Base-by-base conservation (phyloP, 345 rosid species). In the Moricandia moricandioides region DNA sequence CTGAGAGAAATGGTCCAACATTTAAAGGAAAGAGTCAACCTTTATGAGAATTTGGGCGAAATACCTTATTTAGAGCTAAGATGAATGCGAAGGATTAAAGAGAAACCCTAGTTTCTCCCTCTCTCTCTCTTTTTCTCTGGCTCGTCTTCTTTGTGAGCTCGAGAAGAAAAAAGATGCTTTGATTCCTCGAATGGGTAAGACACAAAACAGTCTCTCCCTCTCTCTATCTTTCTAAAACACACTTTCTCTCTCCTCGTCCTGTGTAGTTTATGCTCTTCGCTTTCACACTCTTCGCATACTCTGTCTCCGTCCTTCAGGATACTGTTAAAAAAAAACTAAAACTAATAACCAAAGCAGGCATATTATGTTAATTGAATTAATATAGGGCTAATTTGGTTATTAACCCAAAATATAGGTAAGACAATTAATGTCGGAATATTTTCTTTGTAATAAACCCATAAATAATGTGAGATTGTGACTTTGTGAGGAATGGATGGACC, bases 131-230 rank as follows among this genome's bases (percentile, higher is more conserved):
- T 14, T 43, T 16, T 13, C 51, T 43, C 52, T 6, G 8, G n/a
- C 52, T 52, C 58, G 27, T 55, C 58, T 54, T 62, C 73, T 62
- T 69, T 47, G 68, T 60, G 68, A 67, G 81, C 81, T 78, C 77
- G 69, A 31, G 51, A 13, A 43, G 5, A 43, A 57, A 80, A 85
- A 85, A 86, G 91, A 87, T 89, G 82, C 90, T 79, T 83, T 83
- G 87, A 87, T 82, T 86, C 85, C 85, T 74, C 81, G 72, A 81
- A 83, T 67, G 82, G 87, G 78, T 78, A 72, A 73, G 71, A 62
- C 79, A 67, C 56, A 21, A 61, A 67, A 67, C 58, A 72, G 69
- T 27, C 51, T 72, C 66, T 72, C 33, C 61, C 64, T 62, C 54
- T 26, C 70, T 70, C 11, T 75, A 70, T 67, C 56, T 47, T 21